A percentile compares a stretch with the other conserved stretches of the same genome.
Conservation (phyloP, 1,139 yeast genomes). For the Zygoascus hellenicus region DNA sequence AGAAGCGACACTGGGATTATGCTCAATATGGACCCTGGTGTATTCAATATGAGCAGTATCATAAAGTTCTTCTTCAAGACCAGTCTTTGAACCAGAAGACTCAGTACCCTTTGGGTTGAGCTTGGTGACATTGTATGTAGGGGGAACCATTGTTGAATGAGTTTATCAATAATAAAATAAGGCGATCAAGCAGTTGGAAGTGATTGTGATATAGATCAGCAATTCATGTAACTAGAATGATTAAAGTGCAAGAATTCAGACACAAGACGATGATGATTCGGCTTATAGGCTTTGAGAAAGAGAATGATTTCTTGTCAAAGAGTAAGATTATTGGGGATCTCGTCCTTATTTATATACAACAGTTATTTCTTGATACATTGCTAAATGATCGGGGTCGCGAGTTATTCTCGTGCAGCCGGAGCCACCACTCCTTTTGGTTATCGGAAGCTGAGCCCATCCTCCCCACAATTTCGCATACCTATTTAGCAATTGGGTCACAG, state of each 20-base stretch:
- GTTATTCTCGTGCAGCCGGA: conserved; percentile 1
- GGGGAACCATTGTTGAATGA: conserved; percentile 25
- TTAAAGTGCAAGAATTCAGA: too few species aligned
- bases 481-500: too few species aligned
- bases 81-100: conserved; percentile 34
- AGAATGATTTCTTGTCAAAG: not conserved
- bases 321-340: not conserved
- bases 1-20: conserved; percentile 90
- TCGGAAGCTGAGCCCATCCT: too few species aligned
- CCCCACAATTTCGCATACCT: too few species aligned
- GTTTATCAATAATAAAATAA: not conserved
- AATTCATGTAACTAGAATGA: too few species aligned
- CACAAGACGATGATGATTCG: too few species aligned
- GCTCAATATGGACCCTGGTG: conserved; percentile 47
- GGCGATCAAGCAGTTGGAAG: not conserved
- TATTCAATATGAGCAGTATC: conserved; percentile 40
- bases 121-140: conserved; percentile 38
- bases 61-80: conserved; percentile 37
- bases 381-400: not conserved
- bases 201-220: not conserved
- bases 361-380: not conserved
- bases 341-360: not conserved
- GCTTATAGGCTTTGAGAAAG: not conserved
- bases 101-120: conserved; percentile 40
- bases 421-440: too few species aligned